A percentile compares a stretch with the other conserved stretches of the same genome.
phyloP scores from a whole-genome alignment of 2,329 filamentous ascomycete species.

The Cladophialophora immunda region DNA sequence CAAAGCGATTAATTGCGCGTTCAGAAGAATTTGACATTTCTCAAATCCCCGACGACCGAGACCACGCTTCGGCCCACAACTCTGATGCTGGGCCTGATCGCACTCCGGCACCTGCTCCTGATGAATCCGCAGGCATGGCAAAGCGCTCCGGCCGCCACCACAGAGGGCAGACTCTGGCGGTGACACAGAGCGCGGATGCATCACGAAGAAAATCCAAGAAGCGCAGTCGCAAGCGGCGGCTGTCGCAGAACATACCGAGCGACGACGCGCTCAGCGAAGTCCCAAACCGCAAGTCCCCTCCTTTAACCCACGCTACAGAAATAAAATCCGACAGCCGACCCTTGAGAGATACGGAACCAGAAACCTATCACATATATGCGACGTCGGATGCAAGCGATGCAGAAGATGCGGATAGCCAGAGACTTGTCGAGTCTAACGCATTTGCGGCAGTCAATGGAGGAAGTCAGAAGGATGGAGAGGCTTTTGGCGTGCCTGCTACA shows the following conservation, averaged over 20 bases:
- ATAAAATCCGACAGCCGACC: constrained; percentile 6
- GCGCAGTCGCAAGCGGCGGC: constrained; percentile 2
- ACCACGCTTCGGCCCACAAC: neutral
- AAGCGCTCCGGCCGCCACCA: neutral
- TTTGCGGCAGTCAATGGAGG: constrained; percentile 4
- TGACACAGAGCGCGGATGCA: neutral
- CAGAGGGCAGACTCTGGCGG: neutral
- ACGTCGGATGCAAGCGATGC: constrained; percentile 30
- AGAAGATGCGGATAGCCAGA: neutral
- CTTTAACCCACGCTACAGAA: neutral
- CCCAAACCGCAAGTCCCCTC: neutral
- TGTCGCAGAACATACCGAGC: constrained; percentile 1
- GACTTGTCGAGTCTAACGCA: neutral
- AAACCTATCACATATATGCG: constrained; percentile 39
- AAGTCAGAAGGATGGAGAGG: neutral
- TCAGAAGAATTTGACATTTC: constrained; percentile 35
- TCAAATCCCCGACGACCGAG: constrained; percentile 37
- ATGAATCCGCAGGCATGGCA: constrained; percentile 14
- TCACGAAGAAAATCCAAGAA: constrained; percentile 22
- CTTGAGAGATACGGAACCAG: constrained; percentile 37
- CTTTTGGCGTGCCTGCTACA: neutral
- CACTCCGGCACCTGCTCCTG: neutral
- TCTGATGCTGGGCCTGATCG: neutral
- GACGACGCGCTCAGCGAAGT: neutral
- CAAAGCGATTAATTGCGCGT: constrained; percentile 7